Base-by-base conservation (phyloP, 202 grass and related monocot genomes). In the Alloteropsis angusta region DNA sequence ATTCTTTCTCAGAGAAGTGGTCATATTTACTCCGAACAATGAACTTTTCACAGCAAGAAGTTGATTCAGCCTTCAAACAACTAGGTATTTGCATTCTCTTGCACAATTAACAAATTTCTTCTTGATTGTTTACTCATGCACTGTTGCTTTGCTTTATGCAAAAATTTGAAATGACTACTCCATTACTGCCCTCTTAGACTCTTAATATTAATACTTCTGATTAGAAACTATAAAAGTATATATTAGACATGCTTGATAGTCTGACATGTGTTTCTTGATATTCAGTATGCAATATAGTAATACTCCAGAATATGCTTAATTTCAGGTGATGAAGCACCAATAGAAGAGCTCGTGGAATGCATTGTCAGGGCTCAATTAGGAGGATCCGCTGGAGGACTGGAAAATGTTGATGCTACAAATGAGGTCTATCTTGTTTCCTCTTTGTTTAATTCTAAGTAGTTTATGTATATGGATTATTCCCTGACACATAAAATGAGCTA, bases 11-110 rank as follows among this genome's bases (percentile, higher is more conserved):
- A 67, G 90, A 91, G 65, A 95, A 87, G 67, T 86, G 76, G 46
- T 89, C 78, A 50, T 91, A 90, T 88, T 77, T 97, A 60, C 67
- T 93, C 4, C 44, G 74, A 66, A 79, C 60, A 59, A 95, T 99
- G 96, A 87, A 95, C 36, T 99, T 99, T 72, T 90, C 89, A 18
- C 71, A 91, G 60, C 54, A 56, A 82, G 92, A 95, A 82, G 83
- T 98, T 76, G 89, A 98, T 87, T 86, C 72, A 43, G 85, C 92
- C 50, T 68, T 95, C 42, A 80, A 84, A 21, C 80, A 89, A 60
- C 84, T 95, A 72, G 95, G 95, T 92, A 83, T 54, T 45, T 79
- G 53, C 73, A 76, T 61, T 81, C 4, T 46, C 19, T 87, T 68
- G 7, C 22, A 17, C 26, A 76, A 48, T 18, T 65, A 73, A 42